Conservation (phyloP, 306 rosid genomes). For the Prunus padus region DNA sequence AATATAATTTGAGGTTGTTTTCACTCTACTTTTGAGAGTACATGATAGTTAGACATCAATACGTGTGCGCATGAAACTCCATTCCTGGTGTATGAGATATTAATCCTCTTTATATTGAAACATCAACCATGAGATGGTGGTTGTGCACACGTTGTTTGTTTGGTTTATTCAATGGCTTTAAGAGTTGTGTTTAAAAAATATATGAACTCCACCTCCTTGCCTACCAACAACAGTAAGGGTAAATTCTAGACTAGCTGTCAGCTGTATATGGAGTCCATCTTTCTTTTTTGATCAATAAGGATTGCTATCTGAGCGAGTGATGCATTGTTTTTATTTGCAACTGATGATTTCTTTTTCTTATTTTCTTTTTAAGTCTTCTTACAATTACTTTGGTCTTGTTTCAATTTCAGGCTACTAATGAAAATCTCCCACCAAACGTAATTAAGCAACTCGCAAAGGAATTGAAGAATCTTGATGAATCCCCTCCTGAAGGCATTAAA, state of each 20-base stretch:
- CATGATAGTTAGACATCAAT: neutral
- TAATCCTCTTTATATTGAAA: neutral
- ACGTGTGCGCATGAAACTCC: neutral
- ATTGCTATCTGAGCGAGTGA: neutral
- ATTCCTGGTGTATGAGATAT: neutral
- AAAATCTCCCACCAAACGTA: slow-evolving; percentile 97
- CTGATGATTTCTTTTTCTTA: neutral
- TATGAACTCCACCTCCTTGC: neutral
- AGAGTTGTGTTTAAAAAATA: neutral
- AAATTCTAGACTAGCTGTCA: neutral
- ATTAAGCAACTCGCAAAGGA: slow-evolving; percentile 97
- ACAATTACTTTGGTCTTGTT: slow-evolving; percentile 16
- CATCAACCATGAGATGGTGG: neutral
- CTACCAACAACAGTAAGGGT: neutral
- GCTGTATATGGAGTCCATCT: neutral
- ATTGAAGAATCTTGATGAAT: slow-evolving; percentile 90
- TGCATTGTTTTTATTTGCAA: neutral
- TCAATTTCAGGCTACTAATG: slow-evolving; percentile 82
- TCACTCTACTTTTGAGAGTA: neutral
- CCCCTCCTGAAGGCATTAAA: slow-evolving; percentile 97
- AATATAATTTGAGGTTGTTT: neutral
- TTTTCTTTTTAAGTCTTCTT: neutral
- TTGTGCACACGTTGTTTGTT: neutral
- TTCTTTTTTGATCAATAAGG: neutral
- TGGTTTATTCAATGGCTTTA: neutral